Evolutionary conservation across 1,284 basidiomycete genomes (phyloP), one percentile per base, ranked within the genome.

Genomic region (Leccinum fuscescens): DNA sequence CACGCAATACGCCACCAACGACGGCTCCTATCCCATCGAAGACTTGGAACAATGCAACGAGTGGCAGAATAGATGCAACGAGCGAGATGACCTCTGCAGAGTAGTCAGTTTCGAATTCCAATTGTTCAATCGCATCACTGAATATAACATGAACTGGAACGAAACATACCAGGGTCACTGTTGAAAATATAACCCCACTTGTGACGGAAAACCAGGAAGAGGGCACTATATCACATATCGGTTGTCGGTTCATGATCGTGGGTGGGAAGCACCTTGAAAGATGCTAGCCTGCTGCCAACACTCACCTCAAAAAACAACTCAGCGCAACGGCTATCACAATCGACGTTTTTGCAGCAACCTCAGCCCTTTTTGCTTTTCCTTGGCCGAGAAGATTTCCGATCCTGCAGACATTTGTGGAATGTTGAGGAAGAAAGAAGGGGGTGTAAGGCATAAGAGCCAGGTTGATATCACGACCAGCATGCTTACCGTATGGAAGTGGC

Each of bases 131-230:
- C 37, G 5, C 5, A 42, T 11, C 8, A 29, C 46, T n/a, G 24
- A 7, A 39, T 15, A 12, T 44, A 31, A 33, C 42, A 57, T 39
- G 15, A 6, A 49, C 2, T 4, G 4, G 2, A 9, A 55, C 20
- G 24, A 39, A 59, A 69, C 79, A 11, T 59, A 84, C 88, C 80
- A 2, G 85, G 83, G 73, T 97, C 94, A 60, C 85, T 79, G 69
- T 94, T 96, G 79, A 97, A 96, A 6, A 96, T 71, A 69, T 89
- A 86, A 0, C 84, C 90, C 90, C 92, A 94, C 5, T 79, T 77
- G 50, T 87, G 73, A 4, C 91, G 82, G 80, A 93, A 93, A 17
- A 82, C 70, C 62, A 94, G 71, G 74, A 93, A 91, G 70, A 93
- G 78, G 0, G 81, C 67, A 62, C 90, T 93, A 48, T 24, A 54